Evolutionary conservation across 768 basidiomycete genomes (phyloP), one percentile per base, ranked within the genome.

Genomic region (Lyophyllum atratum): DNA sequence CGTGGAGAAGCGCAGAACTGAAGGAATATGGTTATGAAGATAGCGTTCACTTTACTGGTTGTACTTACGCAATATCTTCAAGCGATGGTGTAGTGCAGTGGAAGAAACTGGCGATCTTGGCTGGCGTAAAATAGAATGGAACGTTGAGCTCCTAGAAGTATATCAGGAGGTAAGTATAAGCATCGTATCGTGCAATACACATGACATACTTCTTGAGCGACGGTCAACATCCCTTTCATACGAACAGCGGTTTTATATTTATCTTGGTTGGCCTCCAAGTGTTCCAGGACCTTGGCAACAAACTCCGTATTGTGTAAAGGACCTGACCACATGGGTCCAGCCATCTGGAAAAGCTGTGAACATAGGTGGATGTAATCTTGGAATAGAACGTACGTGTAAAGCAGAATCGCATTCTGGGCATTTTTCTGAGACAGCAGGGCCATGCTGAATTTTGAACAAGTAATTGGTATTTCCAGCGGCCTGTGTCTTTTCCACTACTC

Each of bases 271-370:
- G 68, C 71, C 55, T 87, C 84, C 12, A 95, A 75, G 64, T 95
- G 90, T 21, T 81, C 76, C 28, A 97, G 75, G 14, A 96, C 87
- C 60, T 84, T 83, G n/a, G 74, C 69, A 5, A 93, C 80, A 64
- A 98, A 99, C 6, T 76, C 77, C 1, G 74, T 63, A 67, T 94
- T 82, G 66, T 99, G 97, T 22, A 99, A 72, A 1, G 89, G 84
- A 1, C 89, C 95, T 5, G 90, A 86, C 97, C 97, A 98, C 92
- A 99, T 95, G 0, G 97, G 97, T 1, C 97, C 97, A 19, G 90
- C 93, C 33, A 95, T 68, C 93, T 96, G 59, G 43, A 40, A 48
- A 40, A 46, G 21, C 24, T 42, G 17, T 54, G 49, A 52, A 44
- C 40, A 39, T 14, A 26, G 14, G 24, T 21, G 26, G 21, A 17